Conservation (phyloP, 768 basidiomycete species). For the Collybia nuda region DNA sequence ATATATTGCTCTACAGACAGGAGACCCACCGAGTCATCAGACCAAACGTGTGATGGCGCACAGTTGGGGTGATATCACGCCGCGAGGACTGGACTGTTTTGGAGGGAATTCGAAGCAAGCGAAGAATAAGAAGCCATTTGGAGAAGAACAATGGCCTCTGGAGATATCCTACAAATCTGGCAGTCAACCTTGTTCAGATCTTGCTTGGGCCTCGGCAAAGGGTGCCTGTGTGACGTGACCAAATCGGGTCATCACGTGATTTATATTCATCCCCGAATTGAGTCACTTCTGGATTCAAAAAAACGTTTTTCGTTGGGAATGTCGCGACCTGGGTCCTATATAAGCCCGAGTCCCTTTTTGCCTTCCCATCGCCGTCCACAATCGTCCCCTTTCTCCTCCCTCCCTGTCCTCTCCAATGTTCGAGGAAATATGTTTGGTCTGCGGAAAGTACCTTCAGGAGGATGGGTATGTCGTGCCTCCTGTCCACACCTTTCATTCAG, state of each 20-base stretch:
- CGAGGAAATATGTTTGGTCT: conserved; percentile 76
- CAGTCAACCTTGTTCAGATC: conserved; percentile 12
- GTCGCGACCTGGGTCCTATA: conserved; percentile 38
- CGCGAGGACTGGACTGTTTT: neutral
- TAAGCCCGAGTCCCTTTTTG: conserved; percentile 22
- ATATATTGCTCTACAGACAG: neutral
- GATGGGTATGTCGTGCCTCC: conserved; percentile 50
- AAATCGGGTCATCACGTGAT: conserved; percentile 16
- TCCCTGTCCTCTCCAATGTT: conserved; percentile 48
- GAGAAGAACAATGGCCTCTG: no score
- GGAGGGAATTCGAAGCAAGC: conserved; percentile 1
- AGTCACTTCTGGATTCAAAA: conserved; percentile 31
- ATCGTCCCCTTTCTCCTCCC: conserved; percentile 9
- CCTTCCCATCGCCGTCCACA: conserved; percentile 14
- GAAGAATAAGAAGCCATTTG: no score
- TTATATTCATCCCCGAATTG: conserved; percentile 21
- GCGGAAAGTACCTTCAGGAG: conserved; percentile 63
- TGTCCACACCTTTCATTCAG: conserved; percentile 12
- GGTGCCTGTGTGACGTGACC: conserved; percentile 9
- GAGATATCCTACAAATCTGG: neutral
- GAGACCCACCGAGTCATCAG: conserved; percentile 13
- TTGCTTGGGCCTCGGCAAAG: conserved; percentile 14
- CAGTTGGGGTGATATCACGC: conserved; percentile 12
- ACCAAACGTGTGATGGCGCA: conserved; percentile 31
- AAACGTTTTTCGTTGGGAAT: conserved; percentile 36